Evolutionary conservation across 2,329 filamentous ascomycete species (phyloP), one percentile per base, ranked within the genome.

Genomic region (Ascochyta rabiei): DNA sequence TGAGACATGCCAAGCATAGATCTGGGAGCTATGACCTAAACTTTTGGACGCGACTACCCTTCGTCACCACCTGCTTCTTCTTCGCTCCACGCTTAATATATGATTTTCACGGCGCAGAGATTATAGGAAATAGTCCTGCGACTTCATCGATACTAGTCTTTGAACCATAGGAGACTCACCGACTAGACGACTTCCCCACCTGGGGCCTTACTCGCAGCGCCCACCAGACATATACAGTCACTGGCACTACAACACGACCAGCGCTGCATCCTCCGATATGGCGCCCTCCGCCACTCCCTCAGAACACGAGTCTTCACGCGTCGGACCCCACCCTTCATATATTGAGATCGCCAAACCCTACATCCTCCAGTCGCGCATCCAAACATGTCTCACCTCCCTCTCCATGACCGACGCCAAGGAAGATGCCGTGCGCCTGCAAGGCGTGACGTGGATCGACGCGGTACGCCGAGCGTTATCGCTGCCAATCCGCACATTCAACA

Each of bases 401-500:
- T 86, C 86, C 34, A 86, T 88, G 67, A 89, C 90, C 68, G 86
- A 90, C 46, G 86, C 89, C 33, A 87, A 89, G 53, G 93, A 98
- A 73, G 90, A 93, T 68, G 86, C 79, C 57, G 86, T 91, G 61
- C 87, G 93, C 47, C 78, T 98, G 39, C 91, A 95, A 68, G 95
- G 93, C 16, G 88, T 97, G 9, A 85, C 91, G 55, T 89, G 93
- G 82, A 93, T 99, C 59, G 91, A 97, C 69, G 89, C 87, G 57
- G 89, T 96, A 37, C 85, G 93, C 42, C 86, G 88, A 66, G 84
- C 85, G 19, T 80, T 99, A 45, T 88, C 90, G 64, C 78, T 99
- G 40, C 95, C 95, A 1, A 87, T 97, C 21, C 89, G 90, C 56
- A 98, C 95, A 0, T 97, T 91, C 75, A 90, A 93, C 65, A 96